Conservation (phyloP, 306 rosid genomes). For the Trifolium fragiferum region DNA sequence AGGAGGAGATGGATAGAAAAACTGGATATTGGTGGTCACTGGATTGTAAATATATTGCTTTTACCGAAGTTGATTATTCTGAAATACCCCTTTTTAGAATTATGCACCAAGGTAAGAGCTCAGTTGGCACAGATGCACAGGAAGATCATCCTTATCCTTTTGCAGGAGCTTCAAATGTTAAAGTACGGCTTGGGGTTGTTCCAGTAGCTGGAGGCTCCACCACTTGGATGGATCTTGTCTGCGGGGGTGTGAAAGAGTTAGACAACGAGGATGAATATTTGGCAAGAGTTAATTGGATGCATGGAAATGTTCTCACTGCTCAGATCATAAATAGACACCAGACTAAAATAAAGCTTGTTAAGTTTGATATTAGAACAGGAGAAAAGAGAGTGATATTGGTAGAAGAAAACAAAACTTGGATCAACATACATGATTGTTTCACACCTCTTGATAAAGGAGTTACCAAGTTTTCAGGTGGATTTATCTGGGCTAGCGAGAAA, state of each 20-base stretch:
- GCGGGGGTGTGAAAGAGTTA: slow-evolving; percentile 63
- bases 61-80: slow-evolving; percentile 91
- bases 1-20: slow-evolving; percentile 99
- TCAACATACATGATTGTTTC: slow-evolving; percentile 89
- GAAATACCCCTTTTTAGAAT: slow-evolving; percentile 90
- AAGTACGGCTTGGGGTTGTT: slow-evolving; percentile 88
- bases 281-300: slow-evolving; percentile 96
- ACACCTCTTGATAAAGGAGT: slow-evolving; percentile 79
- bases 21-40: slow-evolving; percentile 98
- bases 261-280: slow-evolving; percentile 78
- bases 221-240: slow-evolving; percentile 94
- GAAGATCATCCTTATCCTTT: slow-evolving; percentile 99
- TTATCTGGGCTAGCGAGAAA: slow-evolving; percentile 97
- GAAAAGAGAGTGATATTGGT: slow-evolving; percentile 61
- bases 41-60: slow-evolving; percentile 85
- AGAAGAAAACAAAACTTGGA: slow-evolving; percentile 79
- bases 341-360: slow-evolving; percentile 67
- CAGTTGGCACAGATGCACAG: slow-evolving; percentile 84
- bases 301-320: slow-evolving; percentile 72
- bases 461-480: slow-evolving; percentile 75
- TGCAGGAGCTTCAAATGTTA: slow-evolving; percentile 89
- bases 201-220: slow-evolving; percentile 68
- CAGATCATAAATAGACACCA: slow-evolving; percentile 90
- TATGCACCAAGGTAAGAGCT: slow-evolving; percentile 91
- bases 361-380: slow-evolving; percentile 80